A percentile compares a stretch with the other conserved stretches of the same genome.
Evolutionary conservation across 108 stramenopile species (phyloP).

Genomic region (Aurantiochytrium sp.): DNA sequence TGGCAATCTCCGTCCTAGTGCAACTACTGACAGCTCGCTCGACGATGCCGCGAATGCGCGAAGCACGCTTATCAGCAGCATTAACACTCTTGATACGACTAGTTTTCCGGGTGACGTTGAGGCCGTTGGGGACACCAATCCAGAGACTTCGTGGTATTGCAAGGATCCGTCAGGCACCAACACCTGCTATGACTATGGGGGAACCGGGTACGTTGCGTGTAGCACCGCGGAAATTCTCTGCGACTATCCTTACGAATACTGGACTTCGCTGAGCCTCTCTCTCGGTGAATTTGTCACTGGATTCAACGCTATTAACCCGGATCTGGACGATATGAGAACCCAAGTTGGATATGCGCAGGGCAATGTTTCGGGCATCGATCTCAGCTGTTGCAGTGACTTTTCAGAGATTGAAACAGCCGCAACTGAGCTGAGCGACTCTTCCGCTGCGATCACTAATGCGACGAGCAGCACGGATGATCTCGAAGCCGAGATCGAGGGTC

Average conservation of each 20-base stretch:
- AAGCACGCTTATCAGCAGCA: neutral
- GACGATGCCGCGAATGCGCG: neutral
- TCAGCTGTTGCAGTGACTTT: neutral
- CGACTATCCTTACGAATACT: too few species aligned
- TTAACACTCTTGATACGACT: neutral
- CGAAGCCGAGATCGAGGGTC: neutral
- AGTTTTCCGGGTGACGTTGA: neutral
- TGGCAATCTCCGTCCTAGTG: neutral
- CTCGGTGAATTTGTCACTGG: too few species aligned
- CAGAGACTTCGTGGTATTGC: too few species aligned
- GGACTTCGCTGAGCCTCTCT: too few species aligned
- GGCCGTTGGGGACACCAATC: neutral
- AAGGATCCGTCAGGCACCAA: too few species aligned
- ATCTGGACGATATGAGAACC: too few species aligned
- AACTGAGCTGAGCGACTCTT: neutral
- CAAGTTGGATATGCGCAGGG: too few species aligned
- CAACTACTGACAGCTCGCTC: neutral
- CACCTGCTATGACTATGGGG: neutral
- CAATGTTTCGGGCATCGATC: neutral
- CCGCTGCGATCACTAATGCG: neutral
- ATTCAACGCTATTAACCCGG: too few species aligned
- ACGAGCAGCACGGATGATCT: neutral
- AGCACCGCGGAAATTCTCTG: too few species aligned
- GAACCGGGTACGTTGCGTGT: too few species aligned
- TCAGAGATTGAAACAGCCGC: neutral